Conservation (phyloP, 257 asterid genomes). For the Leptodermis oblonga region DNA sequence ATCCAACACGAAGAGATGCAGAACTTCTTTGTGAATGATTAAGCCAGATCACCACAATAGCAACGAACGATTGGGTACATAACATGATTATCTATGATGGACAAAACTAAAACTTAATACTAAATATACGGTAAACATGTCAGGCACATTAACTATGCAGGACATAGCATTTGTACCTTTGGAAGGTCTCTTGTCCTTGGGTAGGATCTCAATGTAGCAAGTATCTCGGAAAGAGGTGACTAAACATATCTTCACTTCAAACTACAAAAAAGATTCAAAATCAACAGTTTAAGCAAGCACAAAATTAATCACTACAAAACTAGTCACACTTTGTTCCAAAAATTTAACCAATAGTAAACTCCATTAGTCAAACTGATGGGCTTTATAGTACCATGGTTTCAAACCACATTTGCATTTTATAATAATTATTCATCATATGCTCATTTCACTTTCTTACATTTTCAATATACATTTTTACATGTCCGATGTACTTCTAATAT, state of each 20-base stretch:
- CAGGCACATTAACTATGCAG: not conserved
- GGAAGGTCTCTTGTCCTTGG: conserved; percentile 50
- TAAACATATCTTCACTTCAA: conserved; percentile 74
- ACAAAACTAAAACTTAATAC: no score
- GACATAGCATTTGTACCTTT: conserved; percentile 38
- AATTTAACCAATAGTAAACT: not conserved
- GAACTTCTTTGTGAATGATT: not conserved
- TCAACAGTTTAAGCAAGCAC: not conserved
- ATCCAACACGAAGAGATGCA: not conserved
- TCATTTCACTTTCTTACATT: no score
- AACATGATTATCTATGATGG: not conserved
- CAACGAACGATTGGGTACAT: not conserved
- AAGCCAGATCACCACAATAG: not conserved
- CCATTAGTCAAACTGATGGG: not conserved
- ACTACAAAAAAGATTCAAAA: conserved; percentile 36
- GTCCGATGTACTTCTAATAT: no score
- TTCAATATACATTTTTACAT: no score
- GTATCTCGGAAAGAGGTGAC: conserved; percentile 93
- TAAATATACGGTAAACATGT: no score
- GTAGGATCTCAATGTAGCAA: conserved; percentile 81
- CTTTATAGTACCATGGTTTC: no score
- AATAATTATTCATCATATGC: no score
- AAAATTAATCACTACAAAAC: not conserved
- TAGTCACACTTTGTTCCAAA: not conserved
- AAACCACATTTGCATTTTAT: no score